Evolutionary conservation across 257 asterid genomes (phyloP).

Genomic region (Forsythia suspensa): DNA sequence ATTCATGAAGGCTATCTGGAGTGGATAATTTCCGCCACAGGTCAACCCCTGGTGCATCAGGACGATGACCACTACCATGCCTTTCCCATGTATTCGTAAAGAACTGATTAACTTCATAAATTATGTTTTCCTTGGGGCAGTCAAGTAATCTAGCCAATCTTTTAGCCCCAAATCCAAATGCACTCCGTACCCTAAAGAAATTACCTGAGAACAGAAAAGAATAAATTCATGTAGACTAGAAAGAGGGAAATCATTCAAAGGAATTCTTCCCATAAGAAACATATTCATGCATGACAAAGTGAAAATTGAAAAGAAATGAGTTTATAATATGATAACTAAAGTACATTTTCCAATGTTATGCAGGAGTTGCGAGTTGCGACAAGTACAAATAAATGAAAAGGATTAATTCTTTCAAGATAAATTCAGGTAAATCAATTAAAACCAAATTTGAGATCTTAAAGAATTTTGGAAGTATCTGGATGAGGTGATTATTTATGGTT

Average conservation of each 20-base stretch:
- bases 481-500: too few relatives aligned
- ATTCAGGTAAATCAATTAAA: background rate
- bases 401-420: background rate
- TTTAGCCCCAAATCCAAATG: conserved; percentile 90
- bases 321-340: background rate
- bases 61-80: conserved; percentile 85
- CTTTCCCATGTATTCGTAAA: conserved; percentile 88
- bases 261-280: background rate
- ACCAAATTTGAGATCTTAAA: too few relatives aligned
- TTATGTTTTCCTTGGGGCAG: conserved; percentile 58
- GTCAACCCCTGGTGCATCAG: conserved; percentile 77
- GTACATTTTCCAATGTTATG: background rate
- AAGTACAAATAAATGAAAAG: background rate
- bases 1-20: conserved; percentile 39
- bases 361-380: background rate
- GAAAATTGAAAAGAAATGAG: background rate
- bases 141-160: conserved; percentile 70
- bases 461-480: too few relatives aligned
- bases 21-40: conserved; percentile 40
- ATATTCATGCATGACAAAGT: background rate
- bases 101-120: conserved; percentile 75
- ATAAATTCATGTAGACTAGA: conserved; percentile 1
- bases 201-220: conserved; percentile 55
- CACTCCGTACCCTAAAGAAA: conserved; percentile 86
- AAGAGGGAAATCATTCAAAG: conserved; percentile 5